These are phyloP conservation scores for Blepharisma stoltei DNA, from an alignment of 73 alveolate species.

Conservation along the genomic window DNA sequence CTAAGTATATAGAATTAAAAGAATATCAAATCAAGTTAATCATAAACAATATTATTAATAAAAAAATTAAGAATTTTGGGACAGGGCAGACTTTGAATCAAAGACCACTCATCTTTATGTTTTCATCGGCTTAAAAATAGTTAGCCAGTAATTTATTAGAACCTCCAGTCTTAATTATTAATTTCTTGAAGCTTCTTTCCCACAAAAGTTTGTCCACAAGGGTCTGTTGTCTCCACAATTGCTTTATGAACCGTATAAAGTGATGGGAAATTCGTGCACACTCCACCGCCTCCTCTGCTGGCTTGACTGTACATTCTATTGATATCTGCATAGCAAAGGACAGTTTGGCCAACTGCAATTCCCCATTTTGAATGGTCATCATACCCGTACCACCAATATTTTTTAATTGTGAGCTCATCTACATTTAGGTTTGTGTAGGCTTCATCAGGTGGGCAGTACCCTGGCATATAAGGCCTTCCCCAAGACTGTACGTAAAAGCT, in stretches of 20 bases:
- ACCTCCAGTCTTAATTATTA: no score
- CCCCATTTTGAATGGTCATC: constrained; percentile 9
- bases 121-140: no score
- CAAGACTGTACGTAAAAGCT: neutral
- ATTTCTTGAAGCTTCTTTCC: no score
- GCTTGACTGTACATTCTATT: neutral
- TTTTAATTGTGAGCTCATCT: neutral
- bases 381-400: neutral
- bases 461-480: constrained; percentile 16
- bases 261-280: neutral
- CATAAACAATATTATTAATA: no score
- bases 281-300: constrained; percentile 1
- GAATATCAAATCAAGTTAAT: no score
- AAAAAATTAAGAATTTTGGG: no score
- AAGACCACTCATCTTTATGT: no score
- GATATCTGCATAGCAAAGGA: neutral
- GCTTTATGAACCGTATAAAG: neutral
- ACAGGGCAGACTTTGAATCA: no score
- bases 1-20: no score
- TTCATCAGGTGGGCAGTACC: neutral
- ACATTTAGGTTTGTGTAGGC: neutral
- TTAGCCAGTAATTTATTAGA: no score
- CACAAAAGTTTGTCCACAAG: neutral
- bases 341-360: neutral
- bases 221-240: neutral